Evolutionary conservation across 208 protist species (phyloP).

Genomic region (Acanthamoeba lenticulata): DNA sequence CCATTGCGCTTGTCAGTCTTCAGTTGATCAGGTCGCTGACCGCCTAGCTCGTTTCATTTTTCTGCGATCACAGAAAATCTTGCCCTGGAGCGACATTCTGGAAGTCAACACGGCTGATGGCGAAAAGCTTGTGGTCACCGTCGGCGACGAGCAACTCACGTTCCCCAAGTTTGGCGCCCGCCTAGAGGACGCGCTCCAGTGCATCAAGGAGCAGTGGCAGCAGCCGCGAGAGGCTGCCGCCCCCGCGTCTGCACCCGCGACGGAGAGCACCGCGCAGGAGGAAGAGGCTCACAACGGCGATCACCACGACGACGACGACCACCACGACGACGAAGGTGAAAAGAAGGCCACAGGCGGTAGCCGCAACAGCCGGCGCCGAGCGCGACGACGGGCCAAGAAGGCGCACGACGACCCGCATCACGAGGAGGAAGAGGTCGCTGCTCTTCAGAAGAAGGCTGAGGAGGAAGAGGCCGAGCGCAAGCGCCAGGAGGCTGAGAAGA

Average conservation of each 20-base stretch:
- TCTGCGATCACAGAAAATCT: background rate
- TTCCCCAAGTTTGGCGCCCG: background rate
- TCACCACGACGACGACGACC: background rate
- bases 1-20: no score
- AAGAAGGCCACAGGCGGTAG: no score
- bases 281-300: background rate
- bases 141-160: background rate
- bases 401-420: background rate
- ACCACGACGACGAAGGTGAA: background rate
- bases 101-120: background rate
- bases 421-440: background rate
- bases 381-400: background rate
- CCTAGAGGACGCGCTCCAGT: background rate
- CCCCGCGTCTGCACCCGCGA: background rate
- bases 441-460: background rate
- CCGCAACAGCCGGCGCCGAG: background rate
- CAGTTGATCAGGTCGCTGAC: no score
- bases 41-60: no score
- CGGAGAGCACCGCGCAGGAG: background rate
- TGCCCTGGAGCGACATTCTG: background rate
- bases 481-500: background rate
- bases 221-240: background rate
- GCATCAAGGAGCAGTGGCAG: background rate
- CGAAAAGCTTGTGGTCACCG: background rate
- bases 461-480: background rate